Evolutionary conservation across 805 yeast species (phyloP).

Genomic region (Metschnikowia peoriensis): DNA sequence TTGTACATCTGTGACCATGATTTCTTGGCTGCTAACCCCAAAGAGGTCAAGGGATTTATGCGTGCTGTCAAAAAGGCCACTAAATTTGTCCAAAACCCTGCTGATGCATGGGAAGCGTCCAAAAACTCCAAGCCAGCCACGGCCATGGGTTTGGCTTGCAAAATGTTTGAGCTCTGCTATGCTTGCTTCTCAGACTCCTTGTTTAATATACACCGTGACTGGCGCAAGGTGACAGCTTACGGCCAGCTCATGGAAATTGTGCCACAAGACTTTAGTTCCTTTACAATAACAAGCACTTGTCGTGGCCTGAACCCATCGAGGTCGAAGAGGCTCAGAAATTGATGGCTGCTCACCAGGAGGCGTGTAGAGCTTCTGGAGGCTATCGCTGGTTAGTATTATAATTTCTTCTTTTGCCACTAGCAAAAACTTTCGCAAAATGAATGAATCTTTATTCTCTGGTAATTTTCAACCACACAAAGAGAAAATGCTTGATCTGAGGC

Average conservation of each 20-base stretch:
- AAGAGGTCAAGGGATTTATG: constrained; percentile 44
- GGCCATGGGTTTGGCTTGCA: constrained; percentile 39
- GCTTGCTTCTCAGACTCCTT: constrained; percentile 55
- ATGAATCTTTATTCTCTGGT: too few species aligned
- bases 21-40: constrained; percentile 47
- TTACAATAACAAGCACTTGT: constrained; percentile 50
- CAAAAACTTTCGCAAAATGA: too few species aligned
- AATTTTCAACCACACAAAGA: too few species aligned
- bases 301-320: constrained; percentile 52
- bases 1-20: constrained; percentile 52
- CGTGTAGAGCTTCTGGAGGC: constrained; percentile 48
- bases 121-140: constrained; percentile 48
- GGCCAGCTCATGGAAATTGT: constrained; percentile 53
- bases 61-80: constrained; percentile 53
- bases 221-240: constrained; percentile 55
- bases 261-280: constrained; percentile 49
- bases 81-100: constrained; percentile 45
- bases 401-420: too few species aligned
- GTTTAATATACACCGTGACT: constrained; percentile 54
- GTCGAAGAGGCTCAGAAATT: constrained; percentile 47
- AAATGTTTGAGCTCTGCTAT: constrained; percentile 52
- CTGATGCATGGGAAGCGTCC: constrained; percentile 46
- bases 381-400: constrained; percentile 40
- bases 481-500: too few species aligned
- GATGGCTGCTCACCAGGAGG: constrained; percentile 46